phyloP scores from a whole-genome alignment of 2,329 filamentous ascomycete genomes.

The Coniochaeta pulveracea region DNA sequence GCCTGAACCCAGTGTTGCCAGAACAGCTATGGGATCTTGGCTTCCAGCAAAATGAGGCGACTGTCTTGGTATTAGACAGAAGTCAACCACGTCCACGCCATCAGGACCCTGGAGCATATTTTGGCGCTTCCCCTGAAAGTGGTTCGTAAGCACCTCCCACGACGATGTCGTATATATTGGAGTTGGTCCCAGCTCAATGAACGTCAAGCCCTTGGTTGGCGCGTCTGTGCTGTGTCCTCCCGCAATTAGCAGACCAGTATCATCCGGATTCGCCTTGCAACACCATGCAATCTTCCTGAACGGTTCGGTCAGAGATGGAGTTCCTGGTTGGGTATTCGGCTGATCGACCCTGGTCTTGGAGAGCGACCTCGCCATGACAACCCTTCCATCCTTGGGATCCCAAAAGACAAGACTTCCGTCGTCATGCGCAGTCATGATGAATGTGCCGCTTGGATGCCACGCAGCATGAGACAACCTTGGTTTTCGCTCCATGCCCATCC shows the following conservation, averaged over 20 bases:
- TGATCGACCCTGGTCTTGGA: conserved; percentile 64
- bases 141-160: conserved; percentile 70
- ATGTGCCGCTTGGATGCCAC: conserved; percentile 93
- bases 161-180: conserved; percentile 85
- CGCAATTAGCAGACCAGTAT: conserved; percentile 78
- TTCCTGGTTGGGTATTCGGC: conserved; percentile 38
- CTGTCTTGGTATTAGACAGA: conserved; percentile 69
- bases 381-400: conserved; percentile 80
- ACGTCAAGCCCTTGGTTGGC: conserved; percentile 66
- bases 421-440: conserved; percentile 76
- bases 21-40: conserved; percentile 80
- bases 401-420: conserved; percentile 89
- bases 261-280: conserved; percentile 85
- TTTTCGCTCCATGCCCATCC: conserved; percentile 49
- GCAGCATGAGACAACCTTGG: conserved; percentile 72
- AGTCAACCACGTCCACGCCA: conserved; percentile 66
- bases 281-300: conserved; percentile 82
- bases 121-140: conserved; percentile 69
- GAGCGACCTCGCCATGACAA: conserved; percentile 75
- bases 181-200: conserved; percentile 80
- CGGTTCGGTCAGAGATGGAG: conserved; percentile 55
- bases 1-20: conserved; percentile 72
- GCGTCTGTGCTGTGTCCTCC: conserved; percentile 63
- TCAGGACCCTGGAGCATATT: conserved; percentile 64
- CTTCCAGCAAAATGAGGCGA: conserved; percentile 81